A percentile compares a stretch with the other conserved stretches of the same genome.
These are phyloP conservation scores for Mortierella polycephala DNA, from an alignment of 371 early-diverging fungal species.

Conservation along the genomic window DNA sequence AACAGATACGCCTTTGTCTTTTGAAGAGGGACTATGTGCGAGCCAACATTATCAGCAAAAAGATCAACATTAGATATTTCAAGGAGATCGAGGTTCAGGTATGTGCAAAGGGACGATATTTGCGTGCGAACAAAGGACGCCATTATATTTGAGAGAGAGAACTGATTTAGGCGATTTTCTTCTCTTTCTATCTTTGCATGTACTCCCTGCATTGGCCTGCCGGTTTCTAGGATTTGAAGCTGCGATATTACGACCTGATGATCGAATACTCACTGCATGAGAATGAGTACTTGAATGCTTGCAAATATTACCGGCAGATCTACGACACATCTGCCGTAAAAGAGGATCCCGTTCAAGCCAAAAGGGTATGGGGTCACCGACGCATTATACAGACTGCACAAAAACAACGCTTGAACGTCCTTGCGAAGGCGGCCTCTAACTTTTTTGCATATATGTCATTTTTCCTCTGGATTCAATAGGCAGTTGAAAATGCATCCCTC, in stretches of 20 bases:
- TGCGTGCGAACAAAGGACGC: background rate
- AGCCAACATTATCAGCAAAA: constrained; percentile 92
- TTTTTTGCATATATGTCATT: background rate
- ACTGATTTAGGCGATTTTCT: background rate
- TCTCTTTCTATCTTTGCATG: background rate
- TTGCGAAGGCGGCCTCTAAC: too few species aligned
- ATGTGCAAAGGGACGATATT: constrained; percentile 11
- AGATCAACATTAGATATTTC: constrained; percentile 95
- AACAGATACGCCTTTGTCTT: constrained; percentile 96
- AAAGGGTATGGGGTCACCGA: constrained; percentile 59
- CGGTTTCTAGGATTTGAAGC: constrained; percentile 82
- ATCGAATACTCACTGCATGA: constrained; percentile 94
- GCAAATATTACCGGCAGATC: constrained; percentile 92
- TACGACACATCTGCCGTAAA: constrained; percentile 86
- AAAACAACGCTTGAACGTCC: background rate
- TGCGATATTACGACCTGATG: constrained; percentile 96
- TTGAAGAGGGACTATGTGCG: constrained; percentile 92
- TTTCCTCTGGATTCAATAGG: constrained; percentile 40
- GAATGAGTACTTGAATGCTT: constrained; percentile 86
- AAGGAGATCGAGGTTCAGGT: constrained; percentile 83
- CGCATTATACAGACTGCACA: background rate
- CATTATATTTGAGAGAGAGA: background rate
- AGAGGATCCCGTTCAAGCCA: constrained; percentile 85
- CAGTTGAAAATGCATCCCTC: constrained; percentile 81
- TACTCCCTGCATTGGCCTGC: background rate